Evolutionary conservation across 1,139 yeast genomes (phyloP), one percentile per base, ranked within the genome.

Genomic region (Saccharomyces hybrid): DNA sequence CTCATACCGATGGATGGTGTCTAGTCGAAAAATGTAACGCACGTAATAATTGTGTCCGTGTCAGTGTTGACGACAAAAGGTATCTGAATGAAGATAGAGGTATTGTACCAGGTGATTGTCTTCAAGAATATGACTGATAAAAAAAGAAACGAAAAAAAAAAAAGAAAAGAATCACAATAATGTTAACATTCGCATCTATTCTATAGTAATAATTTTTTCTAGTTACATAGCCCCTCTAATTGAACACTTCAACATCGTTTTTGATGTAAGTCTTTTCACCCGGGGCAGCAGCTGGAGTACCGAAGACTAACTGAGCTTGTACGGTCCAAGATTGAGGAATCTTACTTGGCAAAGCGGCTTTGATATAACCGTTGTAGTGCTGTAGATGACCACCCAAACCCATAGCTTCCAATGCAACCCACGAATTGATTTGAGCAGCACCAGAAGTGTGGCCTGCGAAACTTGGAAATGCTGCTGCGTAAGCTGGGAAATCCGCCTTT

Each of bases 301-400:
- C 81, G 58, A 77, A 77, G 47, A 73, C 77, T 60, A 77, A 68
- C 67, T 77, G 80, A 44, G 78, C 74, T 57, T 70, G 74, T 48
- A 77, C 74, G 48, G 63, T 62, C 78, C 79, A 76, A 46, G 66
- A 61, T 50, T 63, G 66, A 54, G 78, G 79, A 27, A 74, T 66
- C 51, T 70, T 67, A 55, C 64, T 68, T 57, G 70, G 64, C 55
- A 77, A 65, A 53, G 73, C 75, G 32, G 66, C 73, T 59, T 70
- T 70, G 52, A 77, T 73, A 50, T 68, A 66, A 49, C 72, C 75
- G 65, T 75, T 75, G 73, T 73, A 77, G 65, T 77, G 81, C 65
- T 77, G 81, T 58, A 77, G 69, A 61, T 75, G 78, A 55, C 71
- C 78, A 59, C 80, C 80, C 47, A 76, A 63, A 53, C 77, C 77